Evolutionary conservation across 1,139 yeast genomes (phyloP).

Genomic region (Oligophagozyma castellii): DNA sequence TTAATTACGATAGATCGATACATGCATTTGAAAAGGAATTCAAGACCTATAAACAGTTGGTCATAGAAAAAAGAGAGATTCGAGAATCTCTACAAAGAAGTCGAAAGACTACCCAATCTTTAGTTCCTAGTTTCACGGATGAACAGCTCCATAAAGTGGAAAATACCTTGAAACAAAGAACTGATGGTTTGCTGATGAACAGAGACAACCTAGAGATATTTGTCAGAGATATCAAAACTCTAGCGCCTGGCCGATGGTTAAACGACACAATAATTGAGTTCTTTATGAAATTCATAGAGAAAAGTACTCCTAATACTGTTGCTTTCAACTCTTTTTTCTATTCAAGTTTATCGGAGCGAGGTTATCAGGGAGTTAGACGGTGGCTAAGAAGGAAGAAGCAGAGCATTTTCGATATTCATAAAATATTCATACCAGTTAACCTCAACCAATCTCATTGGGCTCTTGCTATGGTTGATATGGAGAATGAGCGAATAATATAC

Average conservation of each 20-base stretch:
- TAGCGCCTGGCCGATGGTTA: conserved; percentile 66
- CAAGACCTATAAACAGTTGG: conserved; percentile 29
- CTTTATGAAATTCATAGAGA: conserved; percentile 47
- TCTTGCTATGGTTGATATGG: conserved; percentile 61
- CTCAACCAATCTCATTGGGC: conserved; percentile 87
- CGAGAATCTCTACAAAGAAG: conserved; percentile 27
- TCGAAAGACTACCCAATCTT: conserved; percentile 18
- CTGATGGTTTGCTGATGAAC: conserved; percentile 27
- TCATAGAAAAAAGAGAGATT: conserved; percentile 30
- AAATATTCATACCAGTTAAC: conserved; percentile 74
- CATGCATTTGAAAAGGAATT: conserved; percentile 26
- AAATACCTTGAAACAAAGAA: conserved; percentile 26
- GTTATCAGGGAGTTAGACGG: conserved; percentile 69
- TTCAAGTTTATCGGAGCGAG: conserved; percentile 53
- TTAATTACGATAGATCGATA: conserved; percentile 13
- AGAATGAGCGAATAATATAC: conserved; percentile 44
- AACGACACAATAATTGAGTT: conserved; percentile 86
- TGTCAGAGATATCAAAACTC: conserved; percentile 55
- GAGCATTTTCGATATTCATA: conserved; percentile 47
- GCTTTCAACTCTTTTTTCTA: conserved; percentile 84
- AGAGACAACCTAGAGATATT: conserved; percentile 46
- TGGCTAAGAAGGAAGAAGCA: conserved; percentile 85
- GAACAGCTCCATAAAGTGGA: conserved; percentile 28
- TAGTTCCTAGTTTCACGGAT: conserved; percentile 22
- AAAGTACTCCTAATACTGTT: conserved; percentile 29